A percentile compares a stretch with the other conserved stretches of the same genome.
These are phyloP conservation scores for Penicillium sp. DNA, from an alignment of 2,329 filamentous ascomycete genomes.

Conservation along the genomic window DNA sequence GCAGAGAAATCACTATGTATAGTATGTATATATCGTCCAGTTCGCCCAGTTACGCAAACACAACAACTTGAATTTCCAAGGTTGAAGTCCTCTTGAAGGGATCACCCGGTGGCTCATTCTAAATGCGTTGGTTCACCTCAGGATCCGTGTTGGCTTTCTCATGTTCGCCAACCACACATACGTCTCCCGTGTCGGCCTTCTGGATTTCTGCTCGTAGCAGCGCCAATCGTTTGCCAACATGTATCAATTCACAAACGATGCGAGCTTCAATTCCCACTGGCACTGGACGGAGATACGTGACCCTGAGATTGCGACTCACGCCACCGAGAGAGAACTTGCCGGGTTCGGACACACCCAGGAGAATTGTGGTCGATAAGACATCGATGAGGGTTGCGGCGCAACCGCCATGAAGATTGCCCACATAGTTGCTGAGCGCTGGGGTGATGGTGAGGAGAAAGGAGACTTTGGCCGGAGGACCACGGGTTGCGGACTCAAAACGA, in stretches of 20 bases:
- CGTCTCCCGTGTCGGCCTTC: constrained; percentile 55
- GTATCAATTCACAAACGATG: constrained; percentile 62
- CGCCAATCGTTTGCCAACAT: constrained; percentile 60
- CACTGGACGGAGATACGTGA: constrained; percentile 69
- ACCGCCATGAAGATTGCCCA: constrained; percentile 93
- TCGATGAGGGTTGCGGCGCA: constrained; percentile 71
- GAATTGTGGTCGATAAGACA: constrained; percentile 63
- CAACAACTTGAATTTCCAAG: too few relatives aligned
- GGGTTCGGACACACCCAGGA: constrained; percentile 60
- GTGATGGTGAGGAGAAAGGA: constrained; percentile 64
- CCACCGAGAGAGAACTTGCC: constrained; percentile 67
- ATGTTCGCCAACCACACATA: constrained; percentile 66
- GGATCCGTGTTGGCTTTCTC: constrained; percentile 67
- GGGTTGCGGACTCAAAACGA: constrained; percentile 43
- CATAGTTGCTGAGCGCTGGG: constrained; percentile 83
- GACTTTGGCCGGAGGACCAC: constrained; percentile 38
- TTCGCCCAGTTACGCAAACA: too few relatives aligned
- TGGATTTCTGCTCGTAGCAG: constrained; percentile 61
- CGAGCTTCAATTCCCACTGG: constrained; percentile 56
- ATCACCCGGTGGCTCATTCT: constrained; percentile 1
- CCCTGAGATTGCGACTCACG: constrained; percentile 67
- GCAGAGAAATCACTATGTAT: background rate
- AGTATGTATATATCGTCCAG: background rate
- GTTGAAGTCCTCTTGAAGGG: too few relatives aligned
- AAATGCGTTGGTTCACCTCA: constrained; percentile 33